Evolutionary conservation across 805 yeast genomes (phyloP), one percentile per base, ranked within the genome.

Genomic region (Saccharomycopsis vini): DNA sequence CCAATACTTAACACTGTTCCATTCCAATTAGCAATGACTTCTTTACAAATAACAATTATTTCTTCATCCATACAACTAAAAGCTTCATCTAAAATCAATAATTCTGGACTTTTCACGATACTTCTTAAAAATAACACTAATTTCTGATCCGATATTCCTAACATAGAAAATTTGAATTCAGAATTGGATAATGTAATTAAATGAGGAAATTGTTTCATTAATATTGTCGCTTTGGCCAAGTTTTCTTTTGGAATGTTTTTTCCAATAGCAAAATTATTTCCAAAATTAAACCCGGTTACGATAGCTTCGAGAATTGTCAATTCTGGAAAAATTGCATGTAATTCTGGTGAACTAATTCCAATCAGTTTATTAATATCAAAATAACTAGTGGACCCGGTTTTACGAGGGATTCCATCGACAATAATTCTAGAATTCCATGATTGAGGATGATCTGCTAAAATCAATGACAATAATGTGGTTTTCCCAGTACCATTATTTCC

Each of bases 401-500:
- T 72, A 33, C 97, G 71, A 6, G 78, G 73, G 26, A 70, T 69
- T 0, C 88, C 87, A 52, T 81, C 71, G 37, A 87, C 66, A 5
- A 65, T 61, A 19, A 92, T 70, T 19, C 72, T 75, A 4, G 76
- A 71, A 52, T 77, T 80, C 97, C 97, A 90, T 2, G 96, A 80
- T 62, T 90, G 96, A 1, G 98, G 98, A 58, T 90, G 98, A 54
- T 90, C 98, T 3, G 95, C 88, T 0, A 95, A 88, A 23, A 90
- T 68, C 37, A 92, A 60, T 2, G 97, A 77, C 13, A 92, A 62
- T 20, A 90, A 62, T 0, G 98, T 92, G 1, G 96, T 84, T 59
- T 90, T 90, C 0, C 98, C 98, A 0, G 94, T 73, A 1, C 98
- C 98, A 52, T 92, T 90, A 46, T 77, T 75, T 2, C 98, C 98